Conservation (phyloP, 257 asterid genomes). For the Marsdenia floribunda region DNA sequence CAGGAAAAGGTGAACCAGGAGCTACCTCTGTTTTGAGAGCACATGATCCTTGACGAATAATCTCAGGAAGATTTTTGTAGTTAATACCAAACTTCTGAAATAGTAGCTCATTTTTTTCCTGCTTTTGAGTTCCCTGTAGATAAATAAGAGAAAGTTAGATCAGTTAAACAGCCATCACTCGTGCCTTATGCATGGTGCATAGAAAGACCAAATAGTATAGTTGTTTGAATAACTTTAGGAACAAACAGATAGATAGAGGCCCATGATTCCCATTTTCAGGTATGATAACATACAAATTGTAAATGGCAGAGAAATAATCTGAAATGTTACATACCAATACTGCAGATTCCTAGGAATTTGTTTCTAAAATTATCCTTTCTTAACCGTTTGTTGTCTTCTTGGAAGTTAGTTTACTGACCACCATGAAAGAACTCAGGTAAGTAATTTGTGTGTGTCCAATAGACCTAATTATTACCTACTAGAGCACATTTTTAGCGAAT, state of each 20-base stretch:
- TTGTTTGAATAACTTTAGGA: background rate
- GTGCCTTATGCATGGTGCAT: background rate
- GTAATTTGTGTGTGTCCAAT: background rate
- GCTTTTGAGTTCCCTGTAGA: conserved; percentile 61
- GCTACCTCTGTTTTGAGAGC: conserved; percentile 57
- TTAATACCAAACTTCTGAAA: conserved; percentile 63
- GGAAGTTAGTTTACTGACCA: background rate
- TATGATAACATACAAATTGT: background rate
- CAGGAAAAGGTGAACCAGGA: conserved; percentile 4
- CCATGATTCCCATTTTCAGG: background rate
- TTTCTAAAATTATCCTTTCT: background rate
- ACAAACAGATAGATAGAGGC: background rate
- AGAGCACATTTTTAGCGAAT: background rate
- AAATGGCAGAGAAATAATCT: background rate
- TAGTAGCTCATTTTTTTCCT: conserved; percentile 69
- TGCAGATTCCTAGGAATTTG: background rate
- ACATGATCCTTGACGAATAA: conserved; percentile 93
- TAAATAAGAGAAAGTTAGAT: conserved; percentile 6
- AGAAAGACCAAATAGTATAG: background rate
- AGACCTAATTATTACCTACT: background rate
- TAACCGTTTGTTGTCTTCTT: background rate
- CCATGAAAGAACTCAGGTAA: background rate
- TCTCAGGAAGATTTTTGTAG: conserved; percentile 63
- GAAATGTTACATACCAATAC: background rate
- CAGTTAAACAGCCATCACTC: background rate